These are phyloP conservation scores for Neoarthrinium moseri DNA, from an alignment of 2,329 filamentous ascomycete species.

Conservation along the genomic window DNA sequence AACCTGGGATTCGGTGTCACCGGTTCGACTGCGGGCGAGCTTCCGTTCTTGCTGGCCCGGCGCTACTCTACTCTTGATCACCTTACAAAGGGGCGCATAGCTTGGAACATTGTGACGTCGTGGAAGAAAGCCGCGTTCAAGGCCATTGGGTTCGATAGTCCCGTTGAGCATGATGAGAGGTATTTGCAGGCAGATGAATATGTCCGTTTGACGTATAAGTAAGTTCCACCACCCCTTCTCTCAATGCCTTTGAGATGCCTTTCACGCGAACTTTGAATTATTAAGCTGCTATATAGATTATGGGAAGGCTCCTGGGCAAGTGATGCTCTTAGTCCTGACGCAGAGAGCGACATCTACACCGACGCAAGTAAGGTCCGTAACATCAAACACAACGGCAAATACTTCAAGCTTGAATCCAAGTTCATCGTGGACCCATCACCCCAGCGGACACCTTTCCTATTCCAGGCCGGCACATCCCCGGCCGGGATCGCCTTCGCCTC, in stretches of 20 bases:
- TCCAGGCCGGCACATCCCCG: slow-evolving; percentile 58
- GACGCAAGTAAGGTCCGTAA: slow-evolving; percentile 57
- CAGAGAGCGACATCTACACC: slow-evolving; percentile 53
- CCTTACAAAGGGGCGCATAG: slow-evolving; percentile 58
- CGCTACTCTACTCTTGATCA: slow-evolving; percentile 63
- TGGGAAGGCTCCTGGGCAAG: slow-evolving; percentile 57
- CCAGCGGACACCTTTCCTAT: slow-evolving; percentile 55
- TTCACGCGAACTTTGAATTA: not conserved
- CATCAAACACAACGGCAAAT: slow-evolving; percentile 61
- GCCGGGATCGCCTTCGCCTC: slow-evolving; percentile 56
- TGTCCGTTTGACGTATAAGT: slow-evolving; percentile 61
- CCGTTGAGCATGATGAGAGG: slow-evolving; percentile 60
- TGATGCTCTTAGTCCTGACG: slow-evolving; percentile 54
- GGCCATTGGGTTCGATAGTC: slow-evolving; percentile 56
- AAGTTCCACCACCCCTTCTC: slow-evolving; percentile 19
- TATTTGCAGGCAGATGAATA: slow-evolving; percentile 64
- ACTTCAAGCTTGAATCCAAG: slow-evolving; percentile 42
- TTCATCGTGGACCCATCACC: slow-evolving; percentile 54
- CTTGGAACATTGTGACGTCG: slow-evolving; percentile 62
- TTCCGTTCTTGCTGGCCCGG: slow-evolving; percentile 61
- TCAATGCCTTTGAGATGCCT: slow-evolving; percentile 1
- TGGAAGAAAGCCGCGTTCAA: slow-evolving; percentile 61
- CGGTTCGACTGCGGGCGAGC: slow-evolving; percentile 61
- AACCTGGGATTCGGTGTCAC: slow-evolving; percentile 63
- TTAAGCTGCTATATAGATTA: slow-evolving; percentile 30